Percentiles rank a stretch among this genome's conserved stretches.
These are phyloP conservation scores for Ephemerocybe angulata DNA, from an alignment of 768 basidiomycete genomes.

Conservation along the genomic window DNA sequence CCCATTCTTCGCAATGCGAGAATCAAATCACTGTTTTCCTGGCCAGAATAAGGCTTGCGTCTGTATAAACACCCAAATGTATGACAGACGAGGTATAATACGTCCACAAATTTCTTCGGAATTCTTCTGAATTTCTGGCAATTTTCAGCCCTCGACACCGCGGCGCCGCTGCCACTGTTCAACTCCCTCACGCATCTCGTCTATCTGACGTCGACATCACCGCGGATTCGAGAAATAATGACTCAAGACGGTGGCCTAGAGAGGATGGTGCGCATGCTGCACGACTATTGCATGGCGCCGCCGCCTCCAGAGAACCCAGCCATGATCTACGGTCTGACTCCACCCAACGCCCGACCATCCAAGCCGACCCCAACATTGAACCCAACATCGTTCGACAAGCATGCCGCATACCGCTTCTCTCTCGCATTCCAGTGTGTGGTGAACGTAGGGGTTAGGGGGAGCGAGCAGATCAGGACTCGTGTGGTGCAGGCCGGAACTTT, in stretches of 20 bases:
- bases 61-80: constrained; percentile 90
- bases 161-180: constrained; percentile 46
- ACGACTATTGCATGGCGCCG: constrained; percentile 81
- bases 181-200: constrained; percentile 95
- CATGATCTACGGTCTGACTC: constrained; percentile 72
- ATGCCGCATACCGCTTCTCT: constrained; percentile 83
- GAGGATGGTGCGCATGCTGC: constrained; percentile 86
- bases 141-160: constrained; percentile 47
- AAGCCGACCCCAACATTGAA: constrained; percentile 60
- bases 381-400: constrained; percentile 70
- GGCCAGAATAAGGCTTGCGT: constrained; percentile 93
- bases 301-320: constrained; percentile 78
- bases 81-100: constrained; percentile 87
- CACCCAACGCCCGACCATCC: constrained; percentile 54
- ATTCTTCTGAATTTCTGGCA: constrained; percentile 9
- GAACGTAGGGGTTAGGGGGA: constrained; percentile 95
- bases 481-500: constrained; percentile 94
- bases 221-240: constrained; percentile 97
- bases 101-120: background rate
- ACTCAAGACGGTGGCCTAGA: constrained; percentile 97
- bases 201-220: constrained; percentile 95
- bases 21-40: constrained; percentile 93
- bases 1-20: constrained; percentile 58
- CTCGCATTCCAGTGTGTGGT: constrained; percentile 96
- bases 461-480: constrained; percentile 82